Conservation (phyloP, 129 eudicot genomes). For the Helichrysum umbraculigerum region DNA sequence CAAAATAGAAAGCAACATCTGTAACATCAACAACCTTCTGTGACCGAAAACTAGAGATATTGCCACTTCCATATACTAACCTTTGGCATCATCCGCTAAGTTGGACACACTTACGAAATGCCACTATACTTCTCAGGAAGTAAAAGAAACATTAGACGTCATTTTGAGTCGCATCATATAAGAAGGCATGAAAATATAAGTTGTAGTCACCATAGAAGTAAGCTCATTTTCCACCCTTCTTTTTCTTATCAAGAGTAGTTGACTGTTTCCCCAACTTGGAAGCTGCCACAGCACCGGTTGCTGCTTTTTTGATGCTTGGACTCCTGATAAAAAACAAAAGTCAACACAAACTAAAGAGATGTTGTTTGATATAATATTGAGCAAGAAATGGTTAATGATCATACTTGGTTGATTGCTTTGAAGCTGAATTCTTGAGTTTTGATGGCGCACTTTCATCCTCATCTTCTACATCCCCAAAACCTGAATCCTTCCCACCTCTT, state of each 20-base stretch:
- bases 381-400: constrained; percentile 7
- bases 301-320: constrained; percentile 18
- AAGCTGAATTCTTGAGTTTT: constrained; percentile 1
- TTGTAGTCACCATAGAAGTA: not conserved
- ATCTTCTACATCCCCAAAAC: constrained; percentile 9
- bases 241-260: constrained; percentile 16
- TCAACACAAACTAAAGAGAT: constrained; percentile 11
- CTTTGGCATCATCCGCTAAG: constrained; percentile 3
- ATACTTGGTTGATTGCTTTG: constrained; percentile 34
- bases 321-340: constrained; percentile 21
- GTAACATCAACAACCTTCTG: not conserved
- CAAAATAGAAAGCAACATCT: constrained; percentile 1
- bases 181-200: constrained; percentile 12
- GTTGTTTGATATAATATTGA: not conserved
- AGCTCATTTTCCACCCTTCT: constrained; percentile 18
- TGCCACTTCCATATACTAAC: constrained; percentile 23
- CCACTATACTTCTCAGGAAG: constrained; percentile 17
- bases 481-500: constrained; percentile 10
- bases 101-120: constrained; percentile 17
- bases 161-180: not conserved
- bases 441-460: not conserved
- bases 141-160: not conserved
- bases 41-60: constrained; percentile 1
- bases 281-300: constrained; percentile 24
- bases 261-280: constrained; percentile 10